Evolutionary conservation across 352 stramenopile genomes (phyloP), one percentile per base, ranked within the genome.

Genomic region (Globisporangium cylindrosporum): DNA sequence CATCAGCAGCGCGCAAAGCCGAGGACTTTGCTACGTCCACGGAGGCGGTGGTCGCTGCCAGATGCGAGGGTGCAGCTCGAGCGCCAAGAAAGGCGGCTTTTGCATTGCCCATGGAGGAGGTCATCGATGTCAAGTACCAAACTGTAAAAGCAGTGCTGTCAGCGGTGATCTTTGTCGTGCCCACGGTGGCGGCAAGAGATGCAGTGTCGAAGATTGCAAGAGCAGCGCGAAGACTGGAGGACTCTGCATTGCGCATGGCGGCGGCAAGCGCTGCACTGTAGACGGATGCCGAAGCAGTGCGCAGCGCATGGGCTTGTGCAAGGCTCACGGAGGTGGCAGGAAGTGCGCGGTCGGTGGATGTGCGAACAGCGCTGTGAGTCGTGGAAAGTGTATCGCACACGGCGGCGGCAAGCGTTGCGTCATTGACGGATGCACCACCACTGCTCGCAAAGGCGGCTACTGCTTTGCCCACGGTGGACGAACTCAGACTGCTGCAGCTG

Each of bases 101-200:
- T 95, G 88, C 43, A 94, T 94, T 46, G 86, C 88, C 3, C 88
- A 95, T 56, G 88, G 88, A n/a, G 88, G 88, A 62, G 86, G 88
- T 51, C 86, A 95, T 67, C 88, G 86, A 12, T 95, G 88, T 71
- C 78, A 84, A 77, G 78, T 95, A 9, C 55, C 63, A 4, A 77
- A 77, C 6, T 95, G 88, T 73, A 90, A 82, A 27, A 93, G 84
- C 64, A 93, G 86, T 59, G 88, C 88, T 8, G 88, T 95, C 25
- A 92, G 83, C 27, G 85, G 88, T 38, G 73, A 90, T 68, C 70
- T 91, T n/a, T 95, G 88, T 54, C 86, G 86, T 41, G 88, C 88
- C n/a, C 87, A 94, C 58, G 87, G 87, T 59, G 87, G 87, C 32
- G 87, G 87, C 46, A 88, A 88, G 71, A 82, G 87, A 24, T 94